These are phyloP conservation scores for Linanthus parryae DNA, from an alignment of 148 eudicot species.

Conservation along the genomic window DNA sequence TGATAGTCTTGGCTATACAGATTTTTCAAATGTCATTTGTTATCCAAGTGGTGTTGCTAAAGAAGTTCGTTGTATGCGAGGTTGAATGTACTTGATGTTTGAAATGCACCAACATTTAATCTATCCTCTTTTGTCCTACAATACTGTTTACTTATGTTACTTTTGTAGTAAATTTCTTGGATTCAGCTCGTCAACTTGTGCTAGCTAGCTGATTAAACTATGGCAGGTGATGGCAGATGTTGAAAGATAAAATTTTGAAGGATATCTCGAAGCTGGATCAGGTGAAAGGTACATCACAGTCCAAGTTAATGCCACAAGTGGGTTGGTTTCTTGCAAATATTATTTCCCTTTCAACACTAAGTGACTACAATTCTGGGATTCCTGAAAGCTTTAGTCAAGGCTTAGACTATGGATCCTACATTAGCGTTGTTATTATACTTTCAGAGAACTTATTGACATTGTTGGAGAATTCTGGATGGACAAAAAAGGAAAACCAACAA, in stretches of 20 bases:
- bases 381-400: constrained; percentile 46
- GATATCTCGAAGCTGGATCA: constrained; percentile 53
- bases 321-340: constrained; percentile 89
- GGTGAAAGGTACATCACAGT: constrained; percentile 17
- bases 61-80: no score
- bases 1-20: no score
- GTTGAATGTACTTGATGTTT: no score
- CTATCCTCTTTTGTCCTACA: no score
- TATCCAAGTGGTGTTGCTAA: no score
- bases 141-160: no score
- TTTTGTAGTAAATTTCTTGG: no score
- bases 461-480: constrained; percentile 36
- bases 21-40: no score
- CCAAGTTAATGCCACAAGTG: constrained; percentile 46
- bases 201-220: constrained; percentile 56
- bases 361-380: constrained; percentile 31
- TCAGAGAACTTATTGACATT: constrained; percentile 50
- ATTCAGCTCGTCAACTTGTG: constrained; percentile 10
- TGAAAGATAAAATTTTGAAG: constrained; percentile 49
- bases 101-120: no score
- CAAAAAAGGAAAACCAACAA: constrained; percentile 31
- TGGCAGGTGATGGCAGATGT: constrained; percentile 99
- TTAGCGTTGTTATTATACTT: constrained; percentile 46
- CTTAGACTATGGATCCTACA: constrained; percentile 52
- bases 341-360: constrained; percentile 51